Percentiles rank a stretch among this genome's conserved stretches.
phyloP scores from a whole-genome alignment of 2,329 filamentous ascomycete genomes.

The Fusarium sp. region DNA sequence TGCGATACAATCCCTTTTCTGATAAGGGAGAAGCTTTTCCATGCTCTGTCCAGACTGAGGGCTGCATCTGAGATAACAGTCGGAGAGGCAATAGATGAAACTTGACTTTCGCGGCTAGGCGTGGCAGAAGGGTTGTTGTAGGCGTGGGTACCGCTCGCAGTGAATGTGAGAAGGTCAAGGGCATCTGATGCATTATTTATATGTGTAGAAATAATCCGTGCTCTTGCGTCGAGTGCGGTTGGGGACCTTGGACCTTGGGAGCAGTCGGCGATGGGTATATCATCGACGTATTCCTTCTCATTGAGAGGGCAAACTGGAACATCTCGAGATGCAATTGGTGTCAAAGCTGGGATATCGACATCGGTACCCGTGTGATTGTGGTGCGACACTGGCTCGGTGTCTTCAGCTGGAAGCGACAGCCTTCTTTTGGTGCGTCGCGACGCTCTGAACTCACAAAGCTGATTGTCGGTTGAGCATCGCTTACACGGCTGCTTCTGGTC shows the following conservation, averaged over 20 bases:
- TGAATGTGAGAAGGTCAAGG: conserved; percentile 19
- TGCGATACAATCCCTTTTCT: conserved; percentile 21
- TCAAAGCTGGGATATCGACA: not conserved
- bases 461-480: conserved; percentile 6
- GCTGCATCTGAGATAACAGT: not conserved
- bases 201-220: conserved; percentile 18
- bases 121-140: not conserved
- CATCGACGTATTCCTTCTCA: not conserved
- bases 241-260: not conserved
- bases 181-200: conserved; percentile 24
- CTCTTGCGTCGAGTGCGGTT: conserved; percentile 7
- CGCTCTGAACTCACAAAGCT: conserved; percentile 10
- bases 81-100: not conserved
- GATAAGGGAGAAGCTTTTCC: conserved; percentile 13
- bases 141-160: not conserved
- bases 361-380: not conserved
- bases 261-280: not conserved
- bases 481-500: not conserved
- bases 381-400: not conserved
- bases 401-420: not conserved
- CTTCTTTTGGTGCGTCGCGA: not conserved
- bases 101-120: not conserved
- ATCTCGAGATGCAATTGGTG: not conserved
- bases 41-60: not conserved
- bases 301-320: not conserved